Evolutionary conservation across 179 eudicot species (phyloP).

Genomic region (Spergularia azorica): DNA sequence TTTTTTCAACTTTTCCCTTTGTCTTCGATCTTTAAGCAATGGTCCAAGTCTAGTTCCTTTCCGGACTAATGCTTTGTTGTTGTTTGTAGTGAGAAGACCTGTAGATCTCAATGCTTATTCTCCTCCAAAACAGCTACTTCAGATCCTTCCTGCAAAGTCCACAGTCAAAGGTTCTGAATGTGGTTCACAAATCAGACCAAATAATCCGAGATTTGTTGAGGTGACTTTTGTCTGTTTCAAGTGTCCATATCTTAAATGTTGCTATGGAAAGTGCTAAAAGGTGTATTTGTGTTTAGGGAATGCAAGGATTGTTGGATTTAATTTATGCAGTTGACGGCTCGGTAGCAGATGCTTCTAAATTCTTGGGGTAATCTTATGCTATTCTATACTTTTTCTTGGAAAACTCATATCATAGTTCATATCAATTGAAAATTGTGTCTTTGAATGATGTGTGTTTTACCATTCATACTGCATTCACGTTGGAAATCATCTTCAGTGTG

Average conservation of each 20-base stretch:
- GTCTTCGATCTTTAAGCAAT: neutral
- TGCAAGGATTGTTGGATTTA: constrained; percentile 77
- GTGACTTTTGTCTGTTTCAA: constrained; percentile 32
- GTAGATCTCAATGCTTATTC: constrained; percentile 75
- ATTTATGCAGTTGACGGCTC: constrained; percentile 84
- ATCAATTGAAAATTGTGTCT: neutral
- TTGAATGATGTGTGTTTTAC: no score
- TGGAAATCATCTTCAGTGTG: no score
- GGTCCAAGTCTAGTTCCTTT: neutral
- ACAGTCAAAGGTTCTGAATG: constrained; percentile 73
- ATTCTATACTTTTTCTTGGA: no score
- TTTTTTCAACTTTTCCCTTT: neutral
- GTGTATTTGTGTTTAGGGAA: constrained; percentile 30
- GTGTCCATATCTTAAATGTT: neutral
- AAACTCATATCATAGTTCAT: neutral
- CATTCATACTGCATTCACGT: no score
- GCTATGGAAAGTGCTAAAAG: neutral
- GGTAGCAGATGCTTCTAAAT: constrained; percentile 74
- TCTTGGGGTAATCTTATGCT: constrained; percentile 55
- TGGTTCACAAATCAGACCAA: constrained; percentile 84
- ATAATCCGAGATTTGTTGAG: constrained; percentile 80
- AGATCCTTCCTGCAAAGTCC: constrained; percentile 83
- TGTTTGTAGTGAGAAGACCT: constrained; percentile 64
- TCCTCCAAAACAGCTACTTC: constrained; percentile 90
- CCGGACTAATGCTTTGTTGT: neutral